These are phyloP conservation scores for Penicillium arizonense DNA, from an alignment of 495 filamentous ascomycete species.

Conservation along the genomic window DNA sequence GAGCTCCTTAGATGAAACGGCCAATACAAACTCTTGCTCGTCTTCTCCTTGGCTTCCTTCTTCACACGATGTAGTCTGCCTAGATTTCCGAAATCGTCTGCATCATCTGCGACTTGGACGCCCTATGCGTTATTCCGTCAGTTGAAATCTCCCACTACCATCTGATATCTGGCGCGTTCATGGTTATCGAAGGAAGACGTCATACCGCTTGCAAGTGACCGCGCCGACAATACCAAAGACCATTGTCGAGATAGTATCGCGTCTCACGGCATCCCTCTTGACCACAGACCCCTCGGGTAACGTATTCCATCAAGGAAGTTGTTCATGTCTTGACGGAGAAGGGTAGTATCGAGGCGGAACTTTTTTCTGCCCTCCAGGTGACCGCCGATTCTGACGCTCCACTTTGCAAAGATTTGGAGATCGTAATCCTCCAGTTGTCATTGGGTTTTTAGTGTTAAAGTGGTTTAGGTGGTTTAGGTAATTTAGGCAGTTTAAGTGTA, in stretches of 20 bases:
- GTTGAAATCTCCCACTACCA: too few relatives aligned
- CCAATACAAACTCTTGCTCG: conserved; percentile 40
- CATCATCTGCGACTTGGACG: conserved; percentile 64
- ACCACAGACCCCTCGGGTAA: conserved; percentile 56
- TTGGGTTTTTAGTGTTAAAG: background rate
- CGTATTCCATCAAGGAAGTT: conserved; percentile 51
- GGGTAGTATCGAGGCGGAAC: conserved; percentile 5
- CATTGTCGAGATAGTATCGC: conserved; percentile 62
- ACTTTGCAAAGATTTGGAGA: background rate
- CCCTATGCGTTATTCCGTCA: conserved; percentile 22
- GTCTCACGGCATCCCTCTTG: conserved; percentile 63
- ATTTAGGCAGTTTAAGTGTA: too few relatives aligned
- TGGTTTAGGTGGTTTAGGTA: background rate
- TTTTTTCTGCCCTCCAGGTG: conserved; percentile 19
- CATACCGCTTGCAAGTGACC: conserved; percentile 64
- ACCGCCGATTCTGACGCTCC: conserved; percentile 13
- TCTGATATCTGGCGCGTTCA: background rate
- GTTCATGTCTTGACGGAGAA: conserved; percentile 34
- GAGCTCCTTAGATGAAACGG: background rate
- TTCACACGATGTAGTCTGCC: conserved; percentile 59
- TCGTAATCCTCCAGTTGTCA: background rate
- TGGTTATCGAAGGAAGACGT: background rate
- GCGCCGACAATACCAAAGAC: conserved; percentile 62
- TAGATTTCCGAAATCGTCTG: conserved; percentile 68
- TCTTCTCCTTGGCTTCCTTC: conserved; percentile 51